Percentiles rank a stretch among this genome's conserved stretches.
These are phyloP conservation scores for Fragilaria crotonensis DNA, from an alignment of 108 stramenopile genomes.

Conservation along the genomic window DNA sequence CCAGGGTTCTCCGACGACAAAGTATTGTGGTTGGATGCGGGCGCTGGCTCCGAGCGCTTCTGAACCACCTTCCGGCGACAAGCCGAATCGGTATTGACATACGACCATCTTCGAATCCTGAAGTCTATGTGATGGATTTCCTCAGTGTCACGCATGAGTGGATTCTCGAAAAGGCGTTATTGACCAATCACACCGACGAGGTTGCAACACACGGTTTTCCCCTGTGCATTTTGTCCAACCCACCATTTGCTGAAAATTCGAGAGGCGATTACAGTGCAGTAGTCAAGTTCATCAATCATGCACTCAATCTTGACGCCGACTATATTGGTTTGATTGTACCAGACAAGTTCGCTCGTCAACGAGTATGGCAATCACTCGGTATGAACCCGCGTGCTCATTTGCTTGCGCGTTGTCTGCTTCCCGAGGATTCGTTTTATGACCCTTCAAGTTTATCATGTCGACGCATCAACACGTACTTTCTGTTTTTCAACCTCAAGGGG, in stretches of 20 bases:
- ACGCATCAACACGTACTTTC: slow-evolving; percentile 26
- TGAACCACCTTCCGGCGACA: slow-evolving; percentile 18
- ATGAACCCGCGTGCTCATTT: slow-evolving; percentile 12
- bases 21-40: slow-evolving; percentile 38
- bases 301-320: slow-evolving; percentile 12
- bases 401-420: slow-evolving; percentile 21
- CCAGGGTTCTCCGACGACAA: background rate
- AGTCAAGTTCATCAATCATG: slow-evolving; percentile 30
- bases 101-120: slow-evolving; percentile 5
- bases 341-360: slow-evolving; percentile 24
- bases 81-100: slow-evolving; percentile 29
- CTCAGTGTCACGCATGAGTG: slow-evolving; percentile 12
- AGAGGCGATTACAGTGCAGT: slow-evolving; percentile 34
- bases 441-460: slow-evolving; percentile 14
- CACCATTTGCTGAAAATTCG: slow-evolving; percentile 26
- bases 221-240: slow-evolving; percentile 34
- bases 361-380: slow-evolving; percentile 27
- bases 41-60: slow-evolving; percentile 29
- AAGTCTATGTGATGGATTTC: slow-evolving; percentile 15
- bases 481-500: slow-evolving; percentile 13
- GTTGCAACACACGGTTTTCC: slow-evolving; percentile 12
- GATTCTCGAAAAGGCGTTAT: slow-evolving; percentile 1
- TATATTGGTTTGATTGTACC: slow-evolving; percentile 32
- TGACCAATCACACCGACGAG: too few relatives aligned
- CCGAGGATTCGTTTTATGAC: slow-evolving; percentile 35